Evolutionary conservation across 352 stramenopile genomes (phyloP), one percentile per base, ranked within the genome.

Genomic region (Globisporangium abappressorium): DNA sequence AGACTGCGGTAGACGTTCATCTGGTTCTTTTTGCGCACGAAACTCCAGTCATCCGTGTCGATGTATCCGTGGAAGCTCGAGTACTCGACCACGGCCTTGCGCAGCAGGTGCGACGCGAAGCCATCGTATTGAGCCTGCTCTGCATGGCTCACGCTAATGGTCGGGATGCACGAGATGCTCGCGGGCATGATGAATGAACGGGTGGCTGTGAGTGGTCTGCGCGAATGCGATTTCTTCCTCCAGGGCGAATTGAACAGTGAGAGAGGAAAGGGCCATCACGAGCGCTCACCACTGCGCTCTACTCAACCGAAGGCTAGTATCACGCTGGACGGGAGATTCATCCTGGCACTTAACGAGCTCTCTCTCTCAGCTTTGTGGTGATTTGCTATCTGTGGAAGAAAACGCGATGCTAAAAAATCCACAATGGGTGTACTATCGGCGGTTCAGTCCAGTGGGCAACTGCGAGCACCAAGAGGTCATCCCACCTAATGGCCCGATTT

Each of bases 41-140:
- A 34, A 11, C 22, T 56, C 62, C 62, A 68, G 22, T 68, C 47
- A 20, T 68, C 54, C 57, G 57, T 62, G 57, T 62, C 62, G 24
- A 68, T 49, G 36, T 68, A 51, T 14, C 59, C 65, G 55, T 47
- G 34, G n/a, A 66, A 70, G 18, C 53, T 70, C 15, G 65, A 65
- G 58, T 70, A 70, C 38, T 70, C 55, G 22, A 30, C 18, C 6
- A 70, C 56, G 0, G 64, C 22, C 28, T 70, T 70, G 56, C 43
- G 56, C 1, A 70, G 28, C 1, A 70, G 47, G 12, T 22, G 33
- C 14, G 56, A 60, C 30, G 57, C 56, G 28, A 59, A 24, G 56
- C 43, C 8, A 24, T 70, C 64, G 56, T 70, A 70, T 22, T 70
- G 41, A 0, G 64, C 18, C 30, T 70, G 64, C 33, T 70, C 55